Evolutionary conservation across 176 grass and related monocot genomes (phyloP), one percentile per base, ranked within the genome.

Genomic region (Alloteropsis semialata): DNA sequence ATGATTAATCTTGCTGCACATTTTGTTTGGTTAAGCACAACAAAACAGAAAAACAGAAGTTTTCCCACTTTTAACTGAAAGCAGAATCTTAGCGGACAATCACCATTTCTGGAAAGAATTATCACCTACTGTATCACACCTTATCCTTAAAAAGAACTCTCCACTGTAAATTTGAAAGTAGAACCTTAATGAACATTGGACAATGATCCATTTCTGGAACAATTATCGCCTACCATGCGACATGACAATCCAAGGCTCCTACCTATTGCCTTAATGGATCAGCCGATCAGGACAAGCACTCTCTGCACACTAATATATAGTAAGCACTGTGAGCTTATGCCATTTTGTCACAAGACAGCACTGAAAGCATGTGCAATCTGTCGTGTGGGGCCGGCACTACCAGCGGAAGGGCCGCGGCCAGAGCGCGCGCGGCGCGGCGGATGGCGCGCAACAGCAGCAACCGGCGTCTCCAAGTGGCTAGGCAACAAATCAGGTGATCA

Each of bases 311-410:
- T 50, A 24, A 76, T 50, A 71, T 70, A 68, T 71, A 54, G 44
- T 53, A 65, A 32, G 6, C 33, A 42, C 5, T 33, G 34, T 39
- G 18, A 36, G 54, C 21, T 70, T 28, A 48, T n/a, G 69, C 41
- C 63, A 77, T 34, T 70, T 70, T 39, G 36, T 54, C 56, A 77
- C 73, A 71, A 64, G 55, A 79, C 55, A 78, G 55, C 80, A 83
- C 54, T 2, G 27, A 83, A 75, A 69, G 76, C 70, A 85, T 89
- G 87, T 44, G 25, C 38, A 55, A 30, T n/a, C n/a, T n/a, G n/a
- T n/a, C n/a, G n/a, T 36, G 34, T 36, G 34, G 34, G 34, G 34
- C 34, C 34, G 34, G 3, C 34, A 36, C 3, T 36, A 36, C 34
- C 34, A 36, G 34, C 34, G n/a, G n/a, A n/a, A n/a, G n/a, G n/a